Percentiles rank a stretch among this genome's conserved stretches.
Conservation (phyloP, 306 rosid species). For the Prunus kanzakura region DNA sequence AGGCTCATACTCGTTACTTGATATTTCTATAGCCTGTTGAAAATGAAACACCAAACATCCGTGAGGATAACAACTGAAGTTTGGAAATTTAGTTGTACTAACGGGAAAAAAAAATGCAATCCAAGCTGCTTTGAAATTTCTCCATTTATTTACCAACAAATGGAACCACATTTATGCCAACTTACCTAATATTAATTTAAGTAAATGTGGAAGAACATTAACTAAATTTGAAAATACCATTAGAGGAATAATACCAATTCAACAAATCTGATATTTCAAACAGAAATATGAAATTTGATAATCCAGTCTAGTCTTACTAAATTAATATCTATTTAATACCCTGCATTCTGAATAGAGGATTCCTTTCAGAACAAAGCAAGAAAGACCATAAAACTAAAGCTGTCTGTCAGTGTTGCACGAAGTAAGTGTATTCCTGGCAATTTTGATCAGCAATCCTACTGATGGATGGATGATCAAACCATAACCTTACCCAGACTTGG, state of each 20-base stretch:
- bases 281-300: background rate
- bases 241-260: background rate
- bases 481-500: no score
- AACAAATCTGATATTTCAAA: background rate
- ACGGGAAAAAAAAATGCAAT: constrained; percentile 7
- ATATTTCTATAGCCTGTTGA: constrained; percentile 77
- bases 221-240: background rate
- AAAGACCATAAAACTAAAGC: no score
- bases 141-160: background rate
- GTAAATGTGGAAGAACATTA: background rate
- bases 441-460: no score
- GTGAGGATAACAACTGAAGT: background rate
- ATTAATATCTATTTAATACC: background rate
- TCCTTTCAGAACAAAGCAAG: background rate
- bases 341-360: background rate
- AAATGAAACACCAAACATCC: constrained; percentile 18
- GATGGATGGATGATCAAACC: no score
- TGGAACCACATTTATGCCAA: background rate
- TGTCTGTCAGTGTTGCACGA: no score
- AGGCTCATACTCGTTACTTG: constrained; percentile 94
- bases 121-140: constrained; percentile 6
- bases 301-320: background rate
- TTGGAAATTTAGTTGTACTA: background rate
- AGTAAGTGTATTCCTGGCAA: no score
- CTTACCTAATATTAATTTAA: background rate